A percentile compares a stretch with the other conserved stretches of the same genome.
phyloP scores from a whole-genome alignment of 2,329 filamentous ascomycete species.

The Neurospora sp. region DNA sequence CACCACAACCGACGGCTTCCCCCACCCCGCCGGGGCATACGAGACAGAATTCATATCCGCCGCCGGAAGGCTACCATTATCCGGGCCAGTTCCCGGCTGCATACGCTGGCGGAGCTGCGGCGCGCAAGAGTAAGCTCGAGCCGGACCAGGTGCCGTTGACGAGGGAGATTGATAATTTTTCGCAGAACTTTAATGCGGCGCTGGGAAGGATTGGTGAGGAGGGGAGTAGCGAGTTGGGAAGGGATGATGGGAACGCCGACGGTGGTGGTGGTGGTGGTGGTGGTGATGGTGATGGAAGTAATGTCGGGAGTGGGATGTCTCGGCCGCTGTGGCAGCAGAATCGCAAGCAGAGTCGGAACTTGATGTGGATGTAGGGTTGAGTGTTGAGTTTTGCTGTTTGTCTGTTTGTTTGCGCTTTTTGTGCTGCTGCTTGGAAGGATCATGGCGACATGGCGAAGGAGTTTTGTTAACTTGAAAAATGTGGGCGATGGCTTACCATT shows the following conservation, averaged over 20 bases:
- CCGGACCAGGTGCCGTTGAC: slow-evolving; percentile 31
- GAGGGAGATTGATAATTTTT: slow-evolving; percentile 36
- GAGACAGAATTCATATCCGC: not conserved
- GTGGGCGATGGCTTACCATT: not conserved
- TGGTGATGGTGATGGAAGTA: not conserved
- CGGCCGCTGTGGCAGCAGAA: slow-evolving; percentile 46
- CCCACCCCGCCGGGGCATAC: not conserved
- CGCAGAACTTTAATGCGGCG: slow-evolving; percentile 31
- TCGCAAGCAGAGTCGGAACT: slow-evolving; percentile 35
- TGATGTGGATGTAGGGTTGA: slow-evolving; percentile 32
- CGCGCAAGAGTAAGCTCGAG: slow-evolving; percentile 14
- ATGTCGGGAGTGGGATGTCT: slow-evolving; percentile 5
- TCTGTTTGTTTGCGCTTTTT: not conserved
- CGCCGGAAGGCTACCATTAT: slow-evolving; percentile 12
- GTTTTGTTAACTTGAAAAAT: not conserved
- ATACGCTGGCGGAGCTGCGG: slow-evolving; percentile 9
- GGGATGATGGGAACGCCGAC: not conserved
- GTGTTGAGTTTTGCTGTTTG: not conserved
- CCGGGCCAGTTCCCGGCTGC: slow-evolving; percentile 16
- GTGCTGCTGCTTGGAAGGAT: not conserved
- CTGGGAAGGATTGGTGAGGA: slow-evolving; percentile 29
- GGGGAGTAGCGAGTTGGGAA: slow-evolving; percentile 23
- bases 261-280: slow-evolving; percentile 3
- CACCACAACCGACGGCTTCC: not conserved
- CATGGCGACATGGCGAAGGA: not conserved